A percentile compares a stretch with the other conserved stretches of the same genome.
phyloP scores from a whole-genome alignment of 2,329 filamentous ascomycete species.

The Hirsutella rhossiliensis region DNA sequence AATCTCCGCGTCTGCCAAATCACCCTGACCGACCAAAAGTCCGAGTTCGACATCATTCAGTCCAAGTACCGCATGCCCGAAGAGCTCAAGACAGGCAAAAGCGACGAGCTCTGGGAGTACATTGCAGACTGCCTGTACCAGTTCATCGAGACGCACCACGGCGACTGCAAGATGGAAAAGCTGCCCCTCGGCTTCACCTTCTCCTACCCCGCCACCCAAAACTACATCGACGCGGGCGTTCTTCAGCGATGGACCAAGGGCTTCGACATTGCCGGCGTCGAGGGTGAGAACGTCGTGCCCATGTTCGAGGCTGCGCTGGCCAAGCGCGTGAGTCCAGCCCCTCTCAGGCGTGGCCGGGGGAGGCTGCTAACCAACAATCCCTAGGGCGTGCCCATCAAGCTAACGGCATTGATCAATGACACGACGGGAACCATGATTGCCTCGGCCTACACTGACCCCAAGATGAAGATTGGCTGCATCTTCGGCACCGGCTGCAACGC shows the following conservation, averaged over 20 bases:
- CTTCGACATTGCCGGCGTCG: constrained; percentile 85
- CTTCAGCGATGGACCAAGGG: constrained; percentile 96
- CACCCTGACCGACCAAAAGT: constrained; percentile 73
- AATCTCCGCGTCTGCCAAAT: constrained; percentile 94
- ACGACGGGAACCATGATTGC: constrained; percentile 95
- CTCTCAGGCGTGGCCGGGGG: too few species aligned
- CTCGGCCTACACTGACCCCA: constrained; percentile 87
- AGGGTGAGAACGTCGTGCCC: constrained; percentile 81
- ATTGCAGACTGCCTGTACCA: constrained; percentile 86
- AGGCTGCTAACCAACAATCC: constrained; percentile 1
- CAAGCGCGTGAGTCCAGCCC: constrained; percentile 28
- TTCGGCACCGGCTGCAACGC: constrained; percentile 98
- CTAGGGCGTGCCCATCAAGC: constrained; percentile 79
- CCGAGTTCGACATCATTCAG: constrained; percentile 88
- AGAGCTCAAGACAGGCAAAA: constrained; percentile 74
- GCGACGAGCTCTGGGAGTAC: constrained; percentile 88
- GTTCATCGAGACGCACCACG: constrained; percentile 79
- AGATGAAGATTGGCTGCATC: constrained; percentile 93
- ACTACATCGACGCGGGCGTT: constrained; percentile 86
- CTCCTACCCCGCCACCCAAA: constrained; percentile 86
- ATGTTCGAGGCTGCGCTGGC: constrained; percentile 71
- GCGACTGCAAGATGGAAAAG: constrained; percentile 48
- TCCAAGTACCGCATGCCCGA: constrained; percentile 94
- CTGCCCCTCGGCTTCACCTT: constrained; percentile 89
- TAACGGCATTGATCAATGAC: constrained; percentile 91